These are phyloP conservation scores for Phytophthora ramorum DNA, from an alignment of 352 stramenopile species.

Conservation along the genomic window DNA sequence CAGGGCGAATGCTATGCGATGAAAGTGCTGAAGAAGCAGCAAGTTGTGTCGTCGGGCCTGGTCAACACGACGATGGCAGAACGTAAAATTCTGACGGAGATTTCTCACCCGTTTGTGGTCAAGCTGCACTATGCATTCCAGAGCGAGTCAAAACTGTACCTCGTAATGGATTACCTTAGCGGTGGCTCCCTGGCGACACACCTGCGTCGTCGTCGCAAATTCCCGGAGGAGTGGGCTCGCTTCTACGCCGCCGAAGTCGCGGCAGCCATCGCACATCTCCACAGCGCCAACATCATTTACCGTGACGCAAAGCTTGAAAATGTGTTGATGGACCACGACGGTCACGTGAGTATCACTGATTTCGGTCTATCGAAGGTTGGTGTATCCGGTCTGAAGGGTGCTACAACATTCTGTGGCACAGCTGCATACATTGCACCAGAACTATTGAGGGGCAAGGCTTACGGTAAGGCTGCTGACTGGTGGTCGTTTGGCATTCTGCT, in stretches of 20 bases:
- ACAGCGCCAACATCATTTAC: conserved; percentile 96
- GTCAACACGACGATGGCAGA: conserved; percentile 95
- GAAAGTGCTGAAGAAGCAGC: conserved; percentile 96
- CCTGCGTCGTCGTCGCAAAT: conserved; percentile 88
- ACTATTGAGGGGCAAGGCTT: conserved; percentile 88
- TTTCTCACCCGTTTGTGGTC: conserved; percentile 94
- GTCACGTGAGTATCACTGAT: conserved; percentile 95
- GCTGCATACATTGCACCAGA: conserved; percentile 95
- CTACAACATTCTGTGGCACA: conserved; percentile 94
- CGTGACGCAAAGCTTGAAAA: conserved; percentile 97
- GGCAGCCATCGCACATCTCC: conserved; percentile 89
- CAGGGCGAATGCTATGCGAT: conserved; percentile 98
- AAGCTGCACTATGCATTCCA: conserved; percentile 96
- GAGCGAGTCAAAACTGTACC: conserved; percentile 92
- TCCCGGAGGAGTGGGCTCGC: conserved; percentile 89
- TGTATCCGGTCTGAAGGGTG: conserved; percentile 86
- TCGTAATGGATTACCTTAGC: conserved; percentile 94
- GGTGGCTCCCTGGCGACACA: conserved; percentile 92
- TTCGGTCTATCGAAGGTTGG: conserved; percentile 95
- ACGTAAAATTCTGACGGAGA: conserved; percentile 92
- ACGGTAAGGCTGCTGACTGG: conserved; percentile 94
- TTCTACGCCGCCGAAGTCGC: conserved; percentile 97
- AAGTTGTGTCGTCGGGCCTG: conserved; percentile 91
- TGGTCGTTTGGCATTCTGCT: conserved; percentile 95
- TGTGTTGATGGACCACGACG: conserved; percentile 94